These are phyloP conservation scores for Heliamphora ciliata DNA, from an alignment of 179 eudicot genomes.

Conservation along the genomic window DNA sequence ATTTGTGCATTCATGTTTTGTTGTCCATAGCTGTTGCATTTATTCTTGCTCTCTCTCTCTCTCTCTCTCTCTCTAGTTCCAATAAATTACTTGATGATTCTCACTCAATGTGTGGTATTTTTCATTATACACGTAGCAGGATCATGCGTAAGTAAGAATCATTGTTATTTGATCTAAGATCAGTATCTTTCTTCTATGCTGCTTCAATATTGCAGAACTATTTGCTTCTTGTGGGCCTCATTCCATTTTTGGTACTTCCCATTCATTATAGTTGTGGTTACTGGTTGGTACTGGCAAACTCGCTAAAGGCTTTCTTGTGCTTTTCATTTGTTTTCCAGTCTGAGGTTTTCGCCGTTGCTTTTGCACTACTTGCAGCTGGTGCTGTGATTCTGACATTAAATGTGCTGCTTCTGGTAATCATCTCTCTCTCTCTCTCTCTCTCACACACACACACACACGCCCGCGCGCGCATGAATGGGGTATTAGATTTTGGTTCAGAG, in stretches of 20 bases:
- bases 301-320: neutral
- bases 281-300: too few species aligned
- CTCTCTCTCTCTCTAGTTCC: too few species aligned
- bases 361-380: conserved; percentile 93
- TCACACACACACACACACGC: too few species aligned
- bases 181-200: neutral
- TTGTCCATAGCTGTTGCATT: too few species aligned
- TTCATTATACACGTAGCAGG: neutral
- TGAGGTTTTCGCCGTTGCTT: conserved; percentile 93
- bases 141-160: too few species aligned
- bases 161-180: neutral
- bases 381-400: conserved; percentile 90
- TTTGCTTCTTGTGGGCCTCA: neutral
- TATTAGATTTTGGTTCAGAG: neutral
- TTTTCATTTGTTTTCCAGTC: conserved; percentile 42
- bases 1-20: too few species aligned
- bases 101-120: too few species aligned
- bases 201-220: neutral
- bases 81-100: too few species aligned
- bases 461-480: too few species aligned
- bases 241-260: neutral
- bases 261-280: too few species aligned
- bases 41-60: too few species aligned
- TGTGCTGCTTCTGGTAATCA: conserved; percentile 73
- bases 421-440: neutral